Conservation (phyloP, 352 stramenopile species). For the Pythium monospermum region DNA sequence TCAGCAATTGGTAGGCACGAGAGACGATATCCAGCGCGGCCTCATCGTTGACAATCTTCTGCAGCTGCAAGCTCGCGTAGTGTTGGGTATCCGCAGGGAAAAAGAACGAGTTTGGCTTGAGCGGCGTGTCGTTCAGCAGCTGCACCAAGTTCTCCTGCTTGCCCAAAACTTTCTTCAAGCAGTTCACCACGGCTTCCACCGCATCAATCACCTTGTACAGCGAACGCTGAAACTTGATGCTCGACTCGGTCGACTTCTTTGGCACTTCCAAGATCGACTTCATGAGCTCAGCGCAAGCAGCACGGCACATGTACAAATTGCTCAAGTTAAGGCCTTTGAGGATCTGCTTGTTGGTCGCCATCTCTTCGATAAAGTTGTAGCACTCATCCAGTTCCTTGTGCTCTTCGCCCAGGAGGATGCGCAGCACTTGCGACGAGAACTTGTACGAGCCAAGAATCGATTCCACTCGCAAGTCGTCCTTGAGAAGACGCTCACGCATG, state of each 20-base stretch:
- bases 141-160: constrained; percentile 88
- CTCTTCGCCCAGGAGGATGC: constrained; percentile 75
- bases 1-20: constrained; percentile 80
- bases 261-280: constrained; percentile 82
- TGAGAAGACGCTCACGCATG: constrained; percentile 79
- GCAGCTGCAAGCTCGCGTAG: constrained; percentile 75
- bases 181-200: constrained; percentile 75
- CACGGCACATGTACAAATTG: constrained; percentile 66
- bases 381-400: constrained; percentile 81
- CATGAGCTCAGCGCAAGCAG: constrained; percentile 71
- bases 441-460: constrained; percentile 83
- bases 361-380: constrained; percentile 85
- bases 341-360: constrained; percentile 66
- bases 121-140: constrained; percentile 74
- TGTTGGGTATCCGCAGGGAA: constrained; percentile 80
- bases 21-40: constrained; percentile 82
- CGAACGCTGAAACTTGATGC: constrained; percentile 84
- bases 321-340: constrained; percentile 81
- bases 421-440: constrained; percentile 80
- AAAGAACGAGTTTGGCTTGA: constrained; percentile 88
- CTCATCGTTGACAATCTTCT: constrained; percentile 77
- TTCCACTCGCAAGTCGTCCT: constrained; percentile 81
- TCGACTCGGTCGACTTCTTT: constrained; percentile 63
- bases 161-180: constrained; percentile 75
- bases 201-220: constrained; percentile 85